phyloP scores from a whole-genome alignment of 1,284 basidiomycete genomes.

The Ceratobasidium sp. region DNA sequence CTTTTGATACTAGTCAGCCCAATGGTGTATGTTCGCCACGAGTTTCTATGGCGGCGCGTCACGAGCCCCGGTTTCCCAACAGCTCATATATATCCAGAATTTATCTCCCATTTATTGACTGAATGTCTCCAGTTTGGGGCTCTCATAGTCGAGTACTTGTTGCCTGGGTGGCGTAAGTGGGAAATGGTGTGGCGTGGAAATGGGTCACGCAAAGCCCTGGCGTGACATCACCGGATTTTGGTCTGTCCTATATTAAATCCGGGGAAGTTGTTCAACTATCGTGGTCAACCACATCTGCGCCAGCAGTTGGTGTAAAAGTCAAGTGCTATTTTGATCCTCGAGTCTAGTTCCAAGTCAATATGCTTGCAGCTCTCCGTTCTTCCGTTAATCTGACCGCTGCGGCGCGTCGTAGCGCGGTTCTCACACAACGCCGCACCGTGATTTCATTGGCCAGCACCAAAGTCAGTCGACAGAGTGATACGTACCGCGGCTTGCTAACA shows the following conservation, averaged over 20 bases:
- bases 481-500: background rate
- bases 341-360: background rate
- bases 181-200: too few species aligned
- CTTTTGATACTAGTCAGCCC: too few species aligned
- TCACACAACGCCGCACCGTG: constrained; percentile 22
- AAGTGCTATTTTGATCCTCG: background rate
- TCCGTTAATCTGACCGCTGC: background rate
- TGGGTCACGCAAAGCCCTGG: too few species aligned
- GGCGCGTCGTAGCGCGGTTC: background rate
- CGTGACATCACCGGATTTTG: background rate
- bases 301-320: background rate
- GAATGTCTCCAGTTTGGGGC: too few species aligned
- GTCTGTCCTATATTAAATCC: too few species aligned
- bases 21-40: background rate
- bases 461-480: background rate
- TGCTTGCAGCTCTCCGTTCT: constrained; percentile 3
- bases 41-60: background rate
- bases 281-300: background rate
- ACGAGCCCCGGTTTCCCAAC: background rate
- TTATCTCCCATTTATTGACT: too few species aligned
- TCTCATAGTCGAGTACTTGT: too few species aligned
- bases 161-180: too few species aligned
- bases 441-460: constrained; percentile 14
- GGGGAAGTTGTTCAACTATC: background rate
- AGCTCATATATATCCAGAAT: too few species aligned